Conservation (phyloP, 768 basidiomycete genomes). For the Psilocybe azurescens region DNA sequence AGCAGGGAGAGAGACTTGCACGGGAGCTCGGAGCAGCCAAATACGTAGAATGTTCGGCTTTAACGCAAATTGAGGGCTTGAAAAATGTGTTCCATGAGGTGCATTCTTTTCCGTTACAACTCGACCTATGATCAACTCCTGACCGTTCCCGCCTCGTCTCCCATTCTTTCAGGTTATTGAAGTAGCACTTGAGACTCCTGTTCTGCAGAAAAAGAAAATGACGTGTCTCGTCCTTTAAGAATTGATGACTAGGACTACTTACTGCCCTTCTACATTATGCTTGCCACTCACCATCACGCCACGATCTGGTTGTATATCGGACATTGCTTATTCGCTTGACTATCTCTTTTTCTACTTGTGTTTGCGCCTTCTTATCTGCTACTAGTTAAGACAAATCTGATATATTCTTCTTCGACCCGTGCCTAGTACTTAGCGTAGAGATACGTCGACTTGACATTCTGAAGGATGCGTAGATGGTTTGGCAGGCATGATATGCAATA, state of each 20-base stretch:
- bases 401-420: slow-evolving; percentile 30
- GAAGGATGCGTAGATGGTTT: no score
- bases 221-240: slow-evolving; percentile 87
- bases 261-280: slow-evolving; percentile 29
- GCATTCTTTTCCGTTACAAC: slow-evolving; percentile 36
- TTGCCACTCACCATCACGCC: slow-evolving; percentile 39
- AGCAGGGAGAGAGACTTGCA: slow-evolving; percentile 93
- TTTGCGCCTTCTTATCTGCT: slow-evolving; percentile 34
- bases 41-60: slow-evolving; percentile 98
- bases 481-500: no score
- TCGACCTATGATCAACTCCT: slow-evolving; percentile 2
- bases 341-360: slow-evolving; percentile 31
- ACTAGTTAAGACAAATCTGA: slow-evolving; percentile 44
- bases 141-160: background rate
- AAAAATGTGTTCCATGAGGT: slow-evolving; percentile 99
- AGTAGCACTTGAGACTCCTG: slow-evolving; percentile 95
- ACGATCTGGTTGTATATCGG: slow-evolving; percentile 53
- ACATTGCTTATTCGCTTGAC: slow-evolving; percentile 35
- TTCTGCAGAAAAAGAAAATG: slow-evolving; percentile 69
- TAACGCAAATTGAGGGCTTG: slow-evolving; percentile 94
- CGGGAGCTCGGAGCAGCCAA: slow-evolving; percentile 97
- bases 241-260: slow-evolving; percentile 35
- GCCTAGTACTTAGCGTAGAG: background rate
- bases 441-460: no score
- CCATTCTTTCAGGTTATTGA: slow-evolving; percentile 65